Conservation (phyloP, 805 yeast genomes). For the Pichia sporocuriosa region DNA sequence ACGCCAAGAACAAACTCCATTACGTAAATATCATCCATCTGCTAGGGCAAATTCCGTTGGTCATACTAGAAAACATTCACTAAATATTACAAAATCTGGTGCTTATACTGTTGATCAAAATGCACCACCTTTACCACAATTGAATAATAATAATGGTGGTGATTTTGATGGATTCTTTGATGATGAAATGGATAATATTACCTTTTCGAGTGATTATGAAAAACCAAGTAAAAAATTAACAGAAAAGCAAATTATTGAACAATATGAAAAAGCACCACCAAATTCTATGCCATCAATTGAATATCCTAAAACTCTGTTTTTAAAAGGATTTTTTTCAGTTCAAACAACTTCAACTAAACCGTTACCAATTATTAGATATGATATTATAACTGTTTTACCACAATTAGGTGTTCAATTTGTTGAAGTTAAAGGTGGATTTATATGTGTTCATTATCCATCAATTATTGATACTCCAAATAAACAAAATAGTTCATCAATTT, state of each 20-base stretch:
- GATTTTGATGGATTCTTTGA: slow-evolving; percentile 58
- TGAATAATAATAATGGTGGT: slow-evolving; percentile 28
- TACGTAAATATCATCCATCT: slow-evolving; percentile 53
- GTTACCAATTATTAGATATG: slow-evolving; percentile 78
- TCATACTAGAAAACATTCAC: slow-evolving; percentile 63
- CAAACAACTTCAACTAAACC: slow-evolving; percentile 94
- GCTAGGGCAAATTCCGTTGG: slow-evolving; percentile 86
- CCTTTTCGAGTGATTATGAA: slow-evolving; percentile 23
- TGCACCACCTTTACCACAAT: slow-evolving; percentile 41
- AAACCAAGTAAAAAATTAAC: slow-evolving; percentile 31
- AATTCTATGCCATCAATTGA: slow-evolving; percentile 92
- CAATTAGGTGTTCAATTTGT: slow-evolving; percentile 73
- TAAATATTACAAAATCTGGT: slow-evolving; percentile 27
- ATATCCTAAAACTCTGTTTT: slow-evolving; percentile 81
- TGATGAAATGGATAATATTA: slow-evolving; percentile 35
- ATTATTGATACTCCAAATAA: slow-evolving; percentile 20
- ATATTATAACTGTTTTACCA: slow-evolving; percentile 69
- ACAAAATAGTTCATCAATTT: background rate
- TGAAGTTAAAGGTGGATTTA: slow-evolving; percentile 91
- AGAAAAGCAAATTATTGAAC: slow-evolving; percentile 41
- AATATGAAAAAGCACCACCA: slow-evolving; percentile 49
- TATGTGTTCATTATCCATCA: slow-evolving; percentile 66
- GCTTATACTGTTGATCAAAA: slow-evolving; percentile 17
- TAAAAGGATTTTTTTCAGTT: slow-evolving; percentile 90
- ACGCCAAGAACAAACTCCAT: background rate